Conservation (phyloP, 2,329 filamentous ascomycete genomes). For the Fusarium pseudograminearum region DNA sequence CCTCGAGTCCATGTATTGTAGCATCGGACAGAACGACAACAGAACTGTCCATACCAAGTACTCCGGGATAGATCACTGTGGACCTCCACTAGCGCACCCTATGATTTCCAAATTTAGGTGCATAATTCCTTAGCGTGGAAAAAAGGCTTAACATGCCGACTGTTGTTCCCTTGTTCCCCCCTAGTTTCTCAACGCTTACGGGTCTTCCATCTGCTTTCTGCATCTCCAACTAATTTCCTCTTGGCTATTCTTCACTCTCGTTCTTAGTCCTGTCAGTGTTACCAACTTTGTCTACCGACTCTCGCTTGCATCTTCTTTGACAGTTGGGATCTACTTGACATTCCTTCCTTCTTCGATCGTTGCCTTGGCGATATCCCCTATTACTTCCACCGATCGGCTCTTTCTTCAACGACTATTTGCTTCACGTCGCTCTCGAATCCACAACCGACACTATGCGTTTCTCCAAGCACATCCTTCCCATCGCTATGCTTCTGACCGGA, state of each 20-base stretch:
- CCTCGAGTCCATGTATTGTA: not conserved
- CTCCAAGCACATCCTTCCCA: constrained; percentile 45
- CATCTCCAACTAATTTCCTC: constrained; percentile 23
- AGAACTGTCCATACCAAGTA: not conserved
- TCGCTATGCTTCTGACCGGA: constrained; percentile 42
- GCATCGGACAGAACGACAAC: not conserved
- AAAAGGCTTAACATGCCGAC: constrained; percentile 19
- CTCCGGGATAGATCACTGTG: constrained; percentile 23
- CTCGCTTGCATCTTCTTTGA: constrained; percentile 23
- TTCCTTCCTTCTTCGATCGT: constrained; percentile 1
- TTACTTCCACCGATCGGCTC: constrained; percentile 6
- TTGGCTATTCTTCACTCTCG: constrained; percentile 23
- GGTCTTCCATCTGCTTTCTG: constrained; percentile 9
- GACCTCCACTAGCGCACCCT: constrained; percentile 14
- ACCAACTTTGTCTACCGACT: constrained; percentile 27
- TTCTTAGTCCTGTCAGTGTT: constrained; percentile 9
- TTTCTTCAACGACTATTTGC: constrained; percentile 6
- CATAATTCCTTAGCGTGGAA: constrained; percentile 19
- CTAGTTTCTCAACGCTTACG: constrained; percentile 29
- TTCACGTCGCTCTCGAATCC: not conserved
- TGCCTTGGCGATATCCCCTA: constrained; percentile 24
- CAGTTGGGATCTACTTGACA: constrained; percentile 7
- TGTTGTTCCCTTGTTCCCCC: constrained; percentile 19
- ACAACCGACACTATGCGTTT: constrained; percentile 42
- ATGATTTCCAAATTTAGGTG: constrained; percentile 34